These are phyloP conservation scores for Actinomucor elegans DNA, from an alignment of 371 early-diverging fungal species.

Conservation along the genomic window DNA sequence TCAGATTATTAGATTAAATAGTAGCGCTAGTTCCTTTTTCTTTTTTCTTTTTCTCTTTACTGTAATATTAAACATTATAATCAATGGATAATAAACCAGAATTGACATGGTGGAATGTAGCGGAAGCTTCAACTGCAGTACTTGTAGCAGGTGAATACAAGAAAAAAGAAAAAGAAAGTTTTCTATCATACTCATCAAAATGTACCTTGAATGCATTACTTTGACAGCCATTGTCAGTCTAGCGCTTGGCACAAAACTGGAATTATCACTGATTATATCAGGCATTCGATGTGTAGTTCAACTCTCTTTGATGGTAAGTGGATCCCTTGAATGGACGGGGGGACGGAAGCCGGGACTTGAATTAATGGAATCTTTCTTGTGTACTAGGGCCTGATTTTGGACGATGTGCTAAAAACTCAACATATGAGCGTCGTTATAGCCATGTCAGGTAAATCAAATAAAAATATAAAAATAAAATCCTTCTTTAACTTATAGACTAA, in stretches of 20 bases:
- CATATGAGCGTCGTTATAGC: slow-evolving; percentile 34
- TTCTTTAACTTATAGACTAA: neutral
- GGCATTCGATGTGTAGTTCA: slow-evolving; percentile 47
- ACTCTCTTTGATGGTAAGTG: slow-evolving; percentile 42
- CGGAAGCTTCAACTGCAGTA: slow-evolving; percentile 36
- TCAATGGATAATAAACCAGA: slow-evolving; percentile 12
- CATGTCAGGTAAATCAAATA: slow-evolving; percentile 45
- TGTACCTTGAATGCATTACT: too few relatives aligned
- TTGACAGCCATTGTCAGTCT: slow-evolving; percentile 33
- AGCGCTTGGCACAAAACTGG: slow-evolving; percentile 35
- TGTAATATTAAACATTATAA: neutral
- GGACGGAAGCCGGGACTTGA: too few relatives aligned
- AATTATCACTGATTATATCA: slow-evolving; percentile 37
- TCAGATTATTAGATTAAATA: neutral
- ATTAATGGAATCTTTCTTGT: neutral
- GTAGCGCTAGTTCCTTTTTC: neutral
- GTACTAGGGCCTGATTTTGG: slow-evolving; percentile 39
- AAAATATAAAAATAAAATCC: neutral
- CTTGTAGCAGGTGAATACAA: slow-evolving; percentile 36
- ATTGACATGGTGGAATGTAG: slow-evolving; percentile 43
- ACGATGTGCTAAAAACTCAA: slow-evolving; percentile 39
- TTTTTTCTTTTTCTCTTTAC: neutral
- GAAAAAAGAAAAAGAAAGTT: too few relatives aligned
- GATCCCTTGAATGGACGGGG: neutral
- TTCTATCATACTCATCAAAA: too few relatives aligned